phyloP scores from a whole-genome alignment of 371 early-diverging fungal species.

The Rhizomucor miehei region DNA sequence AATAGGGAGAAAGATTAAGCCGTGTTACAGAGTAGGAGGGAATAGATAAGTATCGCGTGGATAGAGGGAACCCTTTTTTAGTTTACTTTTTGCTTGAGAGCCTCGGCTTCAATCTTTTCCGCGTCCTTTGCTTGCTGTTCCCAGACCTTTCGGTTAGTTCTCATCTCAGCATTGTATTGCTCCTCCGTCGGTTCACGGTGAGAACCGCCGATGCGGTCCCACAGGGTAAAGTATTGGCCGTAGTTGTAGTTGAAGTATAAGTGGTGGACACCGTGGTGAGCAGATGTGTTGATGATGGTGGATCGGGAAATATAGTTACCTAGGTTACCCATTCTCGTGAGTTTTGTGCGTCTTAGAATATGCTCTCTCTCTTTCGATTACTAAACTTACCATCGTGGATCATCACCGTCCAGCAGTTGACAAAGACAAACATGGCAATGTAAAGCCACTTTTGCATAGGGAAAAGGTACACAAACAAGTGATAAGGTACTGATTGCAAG shows the following conservation, averaged over 20 bases:
- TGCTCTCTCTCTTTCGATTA: not conserved
- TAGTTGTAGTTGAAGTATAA: conserved; percentile 98
- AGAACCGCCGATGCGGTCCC: conserved; percentile 75
- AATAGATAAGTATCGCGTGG: too few relatives aligned
- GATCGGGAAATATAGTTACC: conserved; percentile 63
- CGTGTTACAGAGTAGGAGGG: too few relatives aligned
- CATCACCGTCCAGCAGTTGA: conserved; percentile 94
- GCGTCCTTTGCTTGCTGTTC: conserved; percentile 68
- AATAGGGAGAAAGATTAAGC: too few relatives aligned
- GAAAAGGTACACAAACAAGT: conserved; percentile 81
- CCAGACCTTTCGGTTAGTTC: conserved; percentile 63
- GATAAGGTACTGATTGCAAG: conserved; percentile 93
- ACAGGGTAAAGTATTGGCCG: conserved; percentile 93
- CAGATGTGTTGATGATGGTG: conserved; percentile 76
- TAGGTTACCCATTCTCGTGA: conserved; percentile 9
- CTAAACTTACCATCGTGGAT: conserved; percentile 88
- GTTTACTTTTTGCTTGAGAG: conserved; percentile 20
- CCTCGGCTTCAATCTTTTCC: conserved; percentile 51
- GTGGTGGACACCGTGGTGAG: conserved; percentile 96
- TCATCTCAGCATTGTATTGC: conserved; percentile 58
- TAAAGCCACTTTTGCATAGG: conserved; percentile 92
- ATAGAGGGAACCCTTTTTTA: not conserved
- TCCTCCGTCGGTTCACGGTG: conserved; percentile 72
- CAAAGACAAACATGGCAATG: conserved; percentile 81
- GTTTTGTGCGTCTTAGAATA: not conserved